Evolutionary conservation across 495 filamentous ascomycete species (phyloP).

Genomic region (Viridothelium virens): DNA sequence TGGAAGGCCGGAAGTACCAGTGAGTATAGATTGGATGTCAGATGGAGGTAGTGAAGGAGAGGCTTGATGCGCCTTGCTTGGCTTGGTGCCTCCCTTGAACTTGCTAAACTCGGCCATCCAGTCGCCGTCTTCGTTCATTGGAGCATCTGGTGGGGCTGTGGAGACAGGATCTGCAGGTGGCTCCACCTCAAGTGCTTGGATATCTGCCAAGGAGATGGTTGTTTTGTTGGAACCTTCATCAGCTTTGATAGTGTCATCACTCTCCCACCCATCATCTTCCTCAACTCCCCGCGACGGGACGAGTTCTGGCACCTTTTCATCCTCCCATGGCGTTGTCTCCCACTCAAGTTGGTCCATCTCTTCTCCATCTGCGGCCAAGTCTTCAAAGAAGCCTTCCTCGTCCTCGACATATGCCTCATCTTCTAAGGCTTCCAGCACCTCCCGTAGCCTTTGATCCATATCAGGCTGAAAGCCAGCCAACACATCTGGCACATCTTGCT

Average conservation of each 20-base stretch:
- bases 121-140: conserved; percentile 40
- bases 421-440: conserved; percentile 89
- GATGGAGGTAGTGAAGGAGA: conserved; percentile 44
- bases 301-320: conserved; percentile 43
- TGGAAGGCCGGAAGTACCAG: conserved; percentile 56
- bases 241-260: conserved; percentile 80
- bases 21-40: conserved; percentile 64
- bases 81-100: conserved; percentile 72
- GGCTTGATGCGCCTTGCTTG: conserved; percentile 32
- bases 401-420: conserved; percentile 96
- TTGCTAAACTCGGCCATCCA: conserved; percentile 88
- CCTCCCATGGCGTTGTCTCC: conserved; percentile 27
- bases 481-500: conserved; percentile 85
- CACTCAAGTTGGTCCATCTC: conserved; percentile 67
- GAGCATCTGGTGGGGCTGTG: background rate
- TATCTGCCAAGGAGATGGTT: background rate
- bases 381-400: conserved; percentile 62
- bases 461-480: conserved; percentile 92
- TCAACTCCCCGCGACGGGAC: conserved; percentile 53
- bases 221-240: background rate
- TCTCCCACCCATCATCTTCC: conserved; percentile 79
- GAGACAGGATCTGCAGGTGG: conserved; percentile 30
- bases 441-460: conserved; percentile 91
- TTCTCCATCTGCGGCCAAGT: conserved; percentile 63
- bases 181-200: background rate